A percentile compares a stretch with the other conserved stretches of the same genome.
Conservation (phyloP, 345 rosid species). For the Dovyalis caffra region DNA sequence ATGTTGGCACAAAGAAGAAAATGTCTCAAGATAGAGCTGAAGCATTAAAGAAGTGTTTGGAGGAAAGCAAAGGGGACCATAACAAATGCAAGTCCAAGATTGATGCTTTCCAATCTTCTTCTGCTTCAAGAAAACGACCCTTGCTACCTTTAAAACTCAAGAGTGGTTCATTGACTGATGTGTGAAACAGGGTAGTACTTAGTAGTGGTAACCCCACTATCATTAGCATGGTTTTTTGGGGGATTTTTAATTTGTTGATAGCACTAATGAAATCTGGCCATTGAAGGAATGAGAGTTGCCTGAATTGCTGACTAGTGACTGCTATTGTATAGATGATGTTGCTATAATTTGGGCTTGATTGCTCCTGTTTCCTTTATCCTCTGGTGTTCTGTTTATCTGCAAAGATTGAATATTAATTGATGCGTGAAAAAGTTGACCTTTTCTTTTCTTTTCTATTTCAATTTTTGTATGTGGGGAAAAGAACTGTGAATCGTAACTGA, state of each 20-base stretch:
- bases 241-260: too few relatives aligned
- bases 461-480: neutral
- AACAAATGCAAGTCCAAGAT: slow-evolving; percentile 41
- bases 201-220: slow-evolving; percentile 13
- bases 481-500: neutral
- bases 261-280: neutral
- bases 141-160: slow-evolving; percentile 17
- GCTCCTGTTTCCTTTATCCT: neutral
- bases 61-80: slow-evolving; percentile 36
- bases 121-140: slow-evolving; percentile 14
- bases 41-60: slow-evolving; percentile 38
- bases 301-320: neutral
- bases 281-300: neutral
- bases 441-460: neutral
- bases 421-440: neutral
- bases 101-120: slow-evolving; percentile 29
- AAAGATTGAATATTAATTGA: neutral
- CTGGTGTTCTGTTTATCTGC: neutral
- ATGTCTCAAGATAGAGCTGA: slow-evolving; percentile 18
- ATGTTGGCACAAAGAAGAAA: slow-evolving; percentile 10
- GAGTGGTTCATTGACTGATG: slow-evolving; percentile 39
- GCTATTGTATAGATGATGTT: neutral
- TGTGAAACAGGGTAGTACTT: slow-evolving; percentile 16
- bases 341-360: neutral
- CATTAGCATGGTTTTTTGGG: neutral